Conservation (phyloP, 2,329 filamentous ascomycete species). For the Colletotrichum tofieldiae region DNA sequence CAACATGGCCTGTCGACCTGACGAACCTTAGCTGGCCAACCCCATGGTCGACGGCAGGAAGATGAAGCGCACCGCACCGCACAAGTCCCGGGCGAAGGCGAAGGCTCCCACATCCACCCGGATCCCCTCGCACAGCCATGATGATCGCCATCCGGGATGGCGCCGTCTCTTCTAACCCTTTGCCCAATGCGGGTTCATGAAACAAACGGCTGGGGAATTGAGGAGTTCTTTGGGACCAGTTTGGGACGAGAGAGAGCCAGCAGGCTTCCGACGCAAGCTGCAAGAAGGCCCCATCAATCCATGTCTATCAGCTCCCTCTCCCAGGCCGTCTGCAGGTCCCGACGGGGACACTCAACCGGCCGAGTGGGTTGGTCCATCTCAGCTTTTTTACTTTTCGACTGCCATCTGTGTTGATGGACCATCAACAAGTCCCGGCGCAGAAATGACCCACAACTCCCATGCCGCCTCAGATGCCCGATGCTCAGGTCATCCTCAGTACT, state of each 20-base stretch:
- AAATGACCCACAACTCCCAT: neutral
- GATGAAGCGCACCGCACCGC: neutral
- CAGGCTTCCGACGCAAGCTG: conserved; percentile 32
- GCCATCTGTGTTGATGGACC: neutral
- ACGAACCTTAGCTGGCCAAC: conserved; percentile 3
- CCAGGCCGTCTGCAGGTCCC: conserved; percentile 4
- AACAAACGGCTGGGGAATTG: conserved; percentile 27
- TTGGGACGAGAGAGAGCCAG: conserved; percentile 34
- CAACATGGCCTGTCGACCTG: neutral
- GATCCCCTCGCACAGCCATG: conserved; percentile 34
- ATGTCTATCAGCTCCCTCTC: conserved; percentile 9
- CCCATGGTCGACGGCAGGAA: conserved; percentile 4
- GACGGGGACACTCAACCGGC: neutral
- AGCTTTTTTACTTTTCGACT: neutral
- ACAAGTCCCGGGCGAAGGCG: neutral
- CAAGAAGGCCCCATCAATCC: conserved; percentile 32
- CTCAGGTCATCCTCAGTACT: neutral
- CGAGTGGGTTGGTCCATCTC: conserved; percentile 11
- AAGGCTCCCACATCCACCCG: conserved; percentile 1
- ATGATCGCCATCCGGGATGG: conserved; percentile 37
- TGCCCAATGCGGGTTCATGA: conserved; percentile 32
- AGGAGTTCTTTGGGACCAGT: conserved; percentile 1
- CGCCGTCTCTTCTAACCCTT: conserved; percentile 33
- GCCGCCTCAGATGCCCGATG: neutral
- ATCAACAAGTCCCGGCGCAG: neutral